Evolutionary conservation across 306 rosid species (phyloP).

Genomic region (Vigna reflexopilosa): DNA sequence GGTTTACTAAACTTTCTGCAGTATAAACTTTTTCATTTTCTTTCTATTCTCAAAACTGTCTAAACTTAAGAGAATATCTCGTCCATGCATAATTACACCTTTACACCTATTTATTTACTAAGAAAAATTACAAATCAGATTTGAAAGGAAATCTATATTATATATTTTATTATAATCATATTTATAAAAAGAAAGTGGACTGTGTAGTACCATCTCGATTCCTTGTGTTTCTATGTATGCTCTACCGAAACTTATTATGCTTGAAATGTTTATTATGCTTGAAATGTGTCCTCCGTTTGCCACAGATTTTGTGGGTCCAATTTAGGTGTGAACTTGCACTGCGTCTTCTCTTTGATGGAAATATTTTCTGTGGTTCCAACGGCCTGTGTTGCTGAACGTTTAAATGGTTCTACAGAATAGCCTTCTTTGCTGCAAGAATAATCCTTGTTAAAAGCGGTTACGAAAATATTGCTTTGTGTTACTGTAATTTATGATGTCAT

Average conservation of each 20-base stretch:
- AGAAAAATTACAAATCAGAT: slow-evolving; percentile 8
- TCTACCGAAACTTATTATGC: slow-evolving; percentile 12
- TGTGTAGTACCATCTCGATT: slow-evolving; percentile 9
- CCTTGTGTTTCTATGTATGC: slow-evolving; percentile 12
- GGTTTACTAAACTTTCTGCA: neutral
- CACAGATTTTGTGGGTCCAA: slow-evolving; percentile 15
- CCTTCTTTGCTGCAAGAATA: slow-evolving; percentile 64
- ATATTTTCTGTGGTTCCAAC: slow-evolving; percentile 1
- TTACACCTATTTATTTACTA: slow-evolving; percentile 41
- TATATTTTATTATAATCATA: neutral
- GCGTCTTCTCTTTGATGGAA: slow-evolving; percentile 21
- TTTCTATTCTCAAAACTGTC: slow-evolving; percentile 42
- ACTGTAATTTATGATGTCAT: neutral
- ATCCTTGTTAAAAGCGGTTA: slow-evolving; percentile 2
- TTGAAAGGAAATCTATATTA: slow-evolving; percentile 15
- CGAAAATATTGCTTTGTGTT: neutral
- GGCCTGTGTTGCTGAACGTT: neutral
- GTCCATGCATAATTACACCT: slow-evolving; percentile 28
- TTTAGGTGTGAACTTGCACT: slow-evolving; percentile 21
- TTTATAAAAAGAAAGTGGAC: slow-evolving; percentile 32
- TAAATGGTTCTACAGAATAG: slow-evolving; percentile 58
- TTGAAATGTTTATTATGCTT: neutral
- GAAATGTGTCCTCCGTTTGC: slow-evolving; percentile 24
- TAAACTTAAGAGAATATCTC: slow-evolving; percentile 20
- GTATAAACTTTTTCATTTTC: slow-evolving; percentile 26